Evolutionary conservation across 2,329 filamentous ascomycete genomes (phyloP).

Genomic region (Pyrenochaeta sp.): DNA sequence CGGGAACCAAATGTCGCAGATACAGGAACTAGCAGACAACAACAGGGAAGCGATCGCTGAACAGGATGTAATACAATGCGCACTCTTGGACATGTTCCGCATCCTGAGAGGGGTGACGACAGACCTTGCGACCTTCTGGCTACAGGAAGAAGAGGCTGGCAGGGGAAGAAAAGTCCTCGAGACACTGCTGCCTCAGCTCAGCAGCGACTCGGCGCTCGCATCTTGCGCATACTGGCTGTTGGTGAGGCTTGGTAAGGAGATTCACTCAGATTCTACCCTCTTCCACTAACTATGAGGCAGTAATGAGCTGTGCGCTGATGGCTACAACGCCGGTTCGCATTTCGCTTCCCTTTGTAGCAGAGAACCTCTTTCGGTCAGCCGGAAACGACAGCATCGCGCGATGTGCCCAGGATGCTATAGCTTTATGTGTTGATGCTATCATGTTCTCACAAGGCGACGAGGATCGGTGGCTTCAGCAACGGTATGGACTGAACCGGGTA

Average conservation of each 20-base stretch:
- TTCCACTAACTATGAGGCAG: constrained; percentile 14
- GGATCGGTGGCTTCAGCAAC: constrained; percentile 27
- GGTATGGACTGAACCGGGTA: constrained; percentile 27
- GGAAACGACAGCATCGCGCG: constrained; percentile 13
- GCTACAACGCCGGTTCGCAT: constrained; percentile 12
- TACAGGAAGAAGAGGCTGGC: not conserved
- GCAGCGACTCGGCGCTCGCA: constrained; percentile 5
- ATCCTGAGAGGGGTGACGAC: constrained; percentile 7
- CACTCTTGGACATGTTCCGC: constrained; percentile 10
- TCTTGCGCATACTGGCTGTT: constrained; percentile 26
- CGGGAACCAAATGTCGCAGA: constrained; percentile 39
- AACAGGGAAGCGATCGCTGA: constrained; percentile 57
- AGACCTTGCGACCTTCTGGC: constrained; percentile 21
- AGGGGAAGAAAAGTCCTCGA: constrained; percentile 5
- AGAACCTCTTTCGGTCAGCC: not conserved
- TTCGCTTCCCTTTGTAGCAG: constrained; percentile 13
- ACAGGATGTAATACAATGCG: constrained; percentile 11
- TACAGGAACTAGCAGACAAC: constrained; percentile 45
- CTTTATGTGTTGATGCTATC: constrained; percentile 29
- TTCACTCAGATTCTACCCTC: not conserved
- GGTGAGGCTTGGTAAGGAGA: constrained; percentile 25
- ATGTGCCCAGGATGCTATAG: constrained; percentile 22
- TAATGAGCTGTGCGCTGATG: constrained; percentile 27
- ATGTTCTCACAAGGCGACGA: constrained; percentile 33
- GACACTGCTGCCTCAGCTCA: constrained; percentile 11